Evolutionary conservation across 352 stramenopile genomes (phyloP).

Genomic region (Pythium monospermum): DNA sequence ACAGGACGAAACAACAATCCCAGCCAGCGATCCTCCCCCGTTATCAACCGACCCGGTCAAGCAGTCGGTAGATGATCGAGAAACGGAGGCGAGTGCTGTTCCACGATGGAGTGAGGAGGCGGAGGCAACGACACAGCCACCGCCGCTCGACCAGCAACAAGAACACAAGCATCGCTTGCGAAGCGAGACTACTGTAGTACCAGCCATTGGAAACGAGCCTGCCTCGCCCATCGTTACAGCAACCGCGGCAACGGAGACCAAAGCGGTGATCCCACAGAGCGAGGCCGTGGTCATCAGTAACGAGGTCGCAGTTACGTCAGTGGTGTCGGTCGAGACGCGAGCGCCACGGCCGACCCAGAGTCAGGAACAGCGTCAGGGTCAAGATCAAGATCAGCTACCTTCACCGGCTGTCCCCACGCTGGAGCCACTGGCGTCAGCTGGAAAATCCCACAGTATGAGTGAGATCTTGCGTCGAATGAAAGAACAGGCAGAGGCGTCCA

Average conservation of each 20-base stretch:
- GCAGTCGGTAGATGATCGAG: neutral
- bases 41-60: neutral
- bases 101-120: neutral
- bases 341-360: no score
- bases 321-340: no score
- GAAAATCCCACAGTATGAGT: slow-evolving; percentile 2
- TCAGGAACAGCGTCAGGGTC: no score
- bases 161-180: slow-evolving; percentile 4
- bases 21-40: no score
- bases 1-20: no score
- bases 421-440: neutral
- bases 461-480: slow-evolving; percentile 3
- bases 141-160: slow-evolving; percentile 1
- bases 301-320: no score
- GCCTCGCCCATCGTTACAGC: no score
- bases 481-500: neutral
- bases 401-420: no score
- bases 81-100: neutral
- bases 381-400: no score
- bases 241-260: neutral
- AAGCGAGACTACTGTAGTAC: no score
- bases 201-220: no score
- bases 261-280: neutral
- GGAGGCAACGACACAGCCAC: neutral
- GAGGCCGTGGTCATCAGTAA: neutral